Percentiles rank a stretch among this genome's conserved stretches.
phyloP scores from a whole-genome alignment of 2,329 filamentous ascomycete genomes.

The Aureobasidium subglaciale region DNA sequence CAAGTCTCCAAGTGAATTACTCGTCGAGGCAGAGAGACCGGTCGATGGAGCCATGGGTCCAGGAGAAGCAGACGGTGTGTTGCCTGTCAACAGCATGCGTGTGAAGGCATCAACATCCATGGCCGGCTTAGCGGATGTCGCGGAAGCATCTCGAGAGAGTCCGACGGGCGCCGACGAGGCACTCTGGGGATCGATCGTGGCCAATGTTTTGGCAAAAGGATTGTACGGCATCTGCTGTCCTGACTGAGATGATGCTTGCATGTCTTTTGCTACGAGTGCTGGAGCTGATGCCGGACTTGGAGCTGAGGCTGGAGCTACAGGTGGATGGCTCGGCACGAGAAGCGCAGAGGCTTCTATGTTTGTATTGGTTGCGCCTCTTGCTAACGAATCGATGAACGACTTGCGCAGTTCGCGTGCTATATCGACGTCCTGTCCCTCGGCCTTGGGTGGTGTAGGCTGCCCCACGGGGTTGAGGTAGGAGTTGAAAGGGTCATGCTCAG shows the following conservation, averaged over 20 bases:
- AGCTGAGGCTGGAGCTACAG: not conserved
- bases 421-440: not conserved
- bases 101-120: conserved; percentile 72
- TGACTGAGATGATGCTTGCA: not conserved
- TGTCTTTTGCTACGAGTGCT: not conserved
- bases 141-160: not conserved
- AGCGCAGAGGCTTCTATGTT: not conserved
- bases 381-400: conserved; percentile 11
- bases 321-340: not conserved
- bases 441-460: not conserved
- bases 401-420: conserved; percentile 6
- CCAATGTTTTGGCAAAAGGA: conserved; percentile 29
- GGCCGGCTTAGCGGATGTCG: conserved; percentile 29
- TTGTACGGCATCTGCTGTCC: conserved; percentile 27
- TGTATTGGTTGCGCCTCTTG: not conserved
- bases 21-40: conserved; percentile 29
- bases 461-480: conserved; percentile 3
- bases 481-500: conserved; percentile 13
- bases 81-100: conserved; percentile 65
- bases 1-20: conserved; percentile 36
- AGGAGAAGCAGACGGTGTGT: conserved; percentile 32
- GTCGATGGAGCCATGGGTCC: conserved; percentile 1
- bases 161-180: not conserved
- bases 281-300: not conserved
- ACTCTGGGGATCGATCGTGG: conserved; percentile 23